phyloP scores from a whole-genome alignment of 2,329 filamentous ascomycete species.

The Colletotrichum truncatum region DNA sequence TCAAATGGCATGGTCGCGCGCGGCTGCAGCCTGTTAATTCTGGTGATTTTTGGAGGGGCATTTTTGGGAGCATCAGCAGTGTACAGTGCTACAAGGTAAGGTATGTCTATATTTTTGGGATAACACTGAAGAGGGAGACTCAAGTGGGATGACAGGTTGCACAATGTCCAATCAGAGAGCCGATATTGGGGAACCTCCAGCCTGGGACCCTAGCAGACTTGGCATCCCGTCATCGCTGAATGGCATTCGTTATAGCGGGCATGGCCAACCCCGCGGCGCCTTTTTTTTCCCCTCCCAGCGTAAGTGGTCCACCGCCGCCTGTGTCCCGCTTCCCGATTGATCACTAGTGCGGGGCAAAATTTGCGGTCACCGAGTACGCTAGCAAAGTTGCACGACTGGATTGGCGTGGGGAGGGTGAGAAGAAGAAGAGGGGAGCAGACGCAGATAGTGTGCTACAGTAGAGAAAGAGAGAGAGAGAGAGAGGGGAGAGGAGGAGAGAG shows the following conservation, averaged over 20 bases:
- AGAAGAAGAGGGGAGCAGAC: not conserved
- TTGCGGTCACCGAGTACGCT: not conserved
- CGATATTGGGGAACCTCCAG: not conserved
- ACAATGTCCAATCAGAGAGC: not conserved
- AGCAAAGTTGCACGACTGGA: not conserved
- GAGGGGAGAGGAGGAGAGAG: not conserved
- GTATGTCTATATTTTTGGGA: not conserved
- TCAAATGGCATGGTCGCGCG: slow-evolving; percentile 3
- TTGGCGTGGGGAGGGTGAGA: not conserved
- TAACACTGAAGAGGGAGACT: not conserved
- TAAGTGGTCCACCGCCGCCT: not conserved
- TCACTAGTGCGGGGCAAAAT: slow-evolving; percentile 2
- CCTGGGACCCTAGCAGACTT: not conserved
- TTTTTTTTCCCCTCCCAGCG: not conserved
- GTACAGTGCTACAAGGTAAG: not conserved
- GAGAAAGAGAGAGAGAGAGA: not conserved
- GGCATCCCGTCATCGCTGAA: slow-evolving; percentile 5
- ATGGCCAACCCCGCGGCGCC: slow-evolving; percentile 11
- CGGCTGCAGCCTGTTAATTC: slow-evolving; percentile 6
- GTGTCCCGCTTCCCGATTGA: not conserved
- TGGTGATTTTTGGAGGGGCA: too few relatives aligned
- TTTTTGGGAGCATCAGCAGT: not conserved
- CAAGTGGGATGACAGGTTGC: not conserved
- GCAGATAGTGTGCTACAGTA: too few relatives aligned
- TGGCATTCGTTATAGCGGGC: not conserved